phyloP scores from a whole-genome alignment of 1,284 basidiomycete species.

The Kwoniella shivajii region DNA sequence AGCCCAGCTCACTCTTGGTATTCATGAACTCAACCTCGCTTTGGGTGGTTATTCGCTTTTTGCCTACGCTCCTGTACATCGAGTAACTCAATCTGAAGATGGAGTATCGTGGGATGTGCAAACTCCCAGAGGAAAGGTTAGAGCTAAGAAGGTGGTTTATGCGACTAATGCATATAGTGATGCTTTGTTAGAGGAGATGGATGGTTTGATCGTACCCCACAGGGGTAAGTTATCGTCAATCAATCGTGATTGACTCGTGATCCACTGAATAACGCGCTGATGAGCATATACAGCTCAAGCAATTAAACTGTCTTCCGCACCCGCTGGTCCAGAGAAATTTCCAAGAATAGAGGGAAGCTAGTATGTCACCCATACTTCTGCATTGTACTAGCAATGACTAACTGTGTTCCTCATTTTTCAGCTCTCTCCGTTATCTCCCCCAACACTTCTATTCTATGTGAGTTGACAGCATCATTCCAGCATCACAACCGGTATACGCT shows the following conservation, averaged over 20 bases:
- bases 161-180: slow-evolving; percentile 41
- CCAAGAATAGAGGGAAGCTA: slow-evolving; percentile 29
- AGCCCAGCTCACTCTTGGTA: slow-evolving; percentile 37
- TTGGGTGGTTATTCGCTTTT: slow-evolving; percentile 32
- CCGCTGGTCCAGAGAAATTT: slow-evolving; percentile 24
- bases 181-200: slow-evolving; percentile 30
- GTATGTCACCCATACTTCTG: slow-evolving; percentile 1
- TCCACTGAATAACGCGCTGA: too few relatives aligned
- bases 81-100: slow-evolving; percentile 16
- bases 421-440: slow-evolving; percentile 33
- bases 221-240: slow-evolving; percentile 16
- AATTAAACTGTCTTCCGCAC: slow-evolving; percentile 31
- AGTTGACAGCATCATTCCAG: too few relatives aligned
- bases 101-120: slow-evolving; percentile 29
- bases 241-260: not conserved
- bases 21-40: slow-evolving; percentile 25
- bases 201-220: slow-evolving; percentile 32
- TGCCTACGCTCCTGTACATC: slow-evolving; percentile 26
- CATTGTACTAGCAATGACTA: not conserved
- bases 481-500: too few relatives aligned
- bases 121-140: slow-evolving; percentile 35
- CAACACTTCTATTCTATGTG: slow-evolving; percentile 46
- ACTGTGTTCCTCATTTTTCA: not conserved
- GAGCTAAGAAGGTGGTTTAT: slow-evolving; percentile 31
- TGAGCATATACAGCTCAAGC: slow-evolving; percentile 34